Evolutionary conservation across 164 flowering plant species (phyloP).

Genomic region (Cinnamomum chago): DNA sequence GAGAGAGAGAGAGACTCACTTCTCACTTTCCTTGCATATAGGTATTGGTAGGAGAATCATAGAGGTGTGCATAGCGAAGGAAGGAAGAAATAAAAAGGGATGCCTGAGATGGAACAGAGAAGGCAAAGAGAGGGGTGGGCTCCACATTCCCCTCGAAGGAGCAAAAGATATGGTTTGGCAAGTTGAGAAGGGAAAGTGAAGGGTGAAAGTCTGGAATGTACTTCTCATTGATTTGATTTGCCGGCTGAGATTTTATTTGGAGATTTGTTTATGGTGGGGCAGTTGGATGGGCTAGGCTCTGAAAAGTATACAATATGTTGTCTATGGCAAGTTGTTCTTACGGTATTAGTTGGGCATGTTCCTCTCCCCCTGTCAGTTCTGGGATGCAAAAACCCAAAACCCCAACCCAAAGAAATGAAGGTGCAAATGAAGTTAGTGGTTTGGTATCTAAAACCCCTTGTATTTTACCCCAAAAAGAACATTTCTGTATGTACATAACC

Average conservation of each 20-base stretch:
- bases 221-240: not conserved
- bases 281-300: conserved; percentile 6
- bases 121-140: not conserved
- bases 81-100: conserved; percentile 11
- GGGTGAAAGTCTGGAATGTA: not conserved
- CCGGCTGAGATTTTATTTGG: not conserved
- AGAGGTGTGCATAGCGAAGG: conserved; percentile 17
- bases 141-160: conserved; percentile 13
- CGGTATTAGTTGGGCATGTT: not conserved
- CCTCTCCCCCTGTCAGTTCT: no score
- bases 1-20: conserved; percentile 7
- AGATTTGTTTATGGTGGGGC: conserved; percentile 16
- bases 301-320: conserved; percentile 1
- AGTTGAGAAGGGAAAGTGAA: conserved; percentile 11
- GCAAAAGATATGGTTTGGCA: conserved; percentile 16
- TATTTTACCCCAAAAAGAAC: no score
- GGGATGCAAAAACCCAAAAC: no score
- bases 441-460: no score
- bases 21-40: conserved; percentile 29
- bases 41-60: not conserved
- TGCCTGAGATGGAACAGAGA: not conserved
- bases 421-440: no score
- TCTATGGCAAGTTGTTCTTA: conserved; percentile 7
- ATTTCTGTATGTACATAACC: no score
- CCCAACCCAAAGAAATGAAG: no score